Evolutionary conservation across 441 rosid genomes (phyloP), one percentile per base, ranked within the genome.

Genomic region (Erodium texanum): DNA sequence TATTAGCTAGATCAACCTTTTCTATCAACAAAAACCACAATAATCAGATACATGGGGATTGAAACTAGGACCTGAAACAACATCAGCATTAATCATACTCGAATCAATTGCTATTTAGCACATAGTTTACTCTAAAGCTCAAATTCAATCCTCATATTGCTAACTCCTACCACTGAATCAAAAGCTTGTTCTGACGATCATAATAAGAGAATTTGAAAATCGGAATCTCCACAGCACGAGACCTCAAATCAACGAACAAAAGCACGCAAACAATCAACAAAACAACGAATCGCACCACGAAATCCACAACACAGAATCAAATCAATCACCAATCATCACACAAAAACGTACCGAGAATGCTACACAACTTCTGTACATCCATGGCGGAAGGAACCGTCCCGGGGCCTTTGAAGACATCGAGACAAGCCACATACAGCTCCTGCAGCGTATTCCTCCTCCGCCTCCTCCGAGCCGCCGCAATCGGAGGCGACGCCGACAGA

Each of bases 381-480:
- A 18, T 62, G 27, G 78, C 74, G 14, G 71, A 62, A 68, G 89
- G 92, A 70, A 83, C 84, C 19, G 75, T 70, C 48, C 77, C 83
- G 43, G 79, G 82, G 66, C 86, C 86, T 69, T 65, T 79, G 71
- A 87, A 87, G 5, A 83, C 75, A 8, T 80, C 56, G 50, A 24
- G 75, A 22, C 92, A 83, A 0, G 82, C 58, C 71, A 38, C 66
- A 69, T 74, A 85, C 8, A 86, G 82, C 32, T 76, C 24, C 68
- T 80, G 90, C 71, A 84, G 58, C 8, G 54, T 68, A 43, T 7
- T 50, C 12, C 50, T 41, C 48, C 48, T 41, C 48, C 48, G n/a
- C 54, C 54, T 48, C 54, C 54, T 48, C n/a, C 54, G 5, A 5
- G 54, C 6, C 54, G 54, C 36, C 36, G 36, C 3, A 4, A 32